Conservation (phyloP, 2,329 filamentous ascomycete genomes). For the Metarhizium guizhouense region DNA sequence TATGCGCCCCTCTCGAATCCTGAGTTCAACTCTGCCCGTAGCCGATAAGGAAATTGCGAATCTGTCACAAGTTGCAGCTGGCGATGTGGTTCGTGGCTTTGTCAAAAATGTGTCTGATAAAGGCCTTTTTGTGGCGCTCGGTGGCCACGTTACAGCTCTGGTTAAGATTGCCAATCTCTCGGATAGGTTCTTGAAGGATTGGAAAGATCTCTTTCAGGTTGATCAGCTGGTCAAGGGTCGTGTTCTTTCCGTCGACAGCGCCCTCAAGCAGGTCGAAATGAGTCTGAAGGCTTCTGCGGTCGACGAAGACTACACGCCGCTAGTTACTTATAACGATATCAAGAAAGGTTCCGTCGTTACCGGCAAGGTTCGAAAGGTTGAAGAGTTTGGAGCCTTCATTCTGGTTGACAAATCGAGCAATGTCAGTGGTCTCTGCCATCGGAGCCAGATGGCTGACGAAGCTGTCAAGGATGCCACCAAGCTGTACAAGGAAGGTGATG, state of each 20-base stretch:
- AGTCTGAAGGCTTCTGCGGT: slow-evolving; percentile 80
- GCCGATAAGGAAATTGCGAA: slow-evolving; percentile 72
- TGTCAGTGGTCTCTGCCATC: slow-evolving; percentile 87
- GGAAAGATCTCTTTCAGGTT: slow-evolving; percentile 81
- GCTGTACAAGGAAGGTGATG: slow-evolving; percentile 81
- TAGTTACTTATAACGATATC: slow-evolving; percentile 67
- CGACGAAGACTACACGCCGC: slow-evolving; percentile 68
- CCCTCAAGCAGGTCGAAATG: slow-evolving; percentile 67
- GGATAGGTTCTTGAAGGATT: slow-evolving; percentile 87
- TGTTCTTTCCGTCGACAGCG: slow-evolving; percentile 61
- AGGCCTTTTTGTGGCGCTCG: slow-evolving; percentile 78
- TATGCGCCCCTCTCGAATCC: slow-evolving; percentile 73
- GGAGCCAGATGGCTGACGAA: slow-evolving; percentile 83
- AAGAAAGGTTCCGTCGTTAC: slow-evolving; percentile 74
- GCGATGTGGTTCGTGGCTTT: slow-evolving; percentile 81
- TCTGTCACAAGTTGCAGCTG: slow-evolving; percentile 61
- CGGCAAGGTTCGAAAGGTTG: slow-evolving; percentile 85
- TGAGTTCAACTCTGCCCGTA: slow-evolving; percentile 75
- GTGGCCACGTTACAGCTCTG: slow-evolving; percentile 71
- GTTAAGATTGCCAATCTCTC: slow-evolving; percentile 84
- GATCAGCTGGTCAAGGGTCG: slow-evolving; percentile 89
- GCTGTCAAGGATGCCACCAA: slow-evolving; percentile 76
- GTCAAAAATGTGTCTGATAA: slow-evolving; percentile 84
- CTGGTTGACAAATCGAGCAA: slow-evolving; percentile 80
- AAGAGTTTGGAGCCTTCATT: slow-evolving; percentile 92